These are phyloP conservation scores for Heritiera fomes DNA, from an alignment of 345 rosid species.

Conservation along the genomic window DNA sequence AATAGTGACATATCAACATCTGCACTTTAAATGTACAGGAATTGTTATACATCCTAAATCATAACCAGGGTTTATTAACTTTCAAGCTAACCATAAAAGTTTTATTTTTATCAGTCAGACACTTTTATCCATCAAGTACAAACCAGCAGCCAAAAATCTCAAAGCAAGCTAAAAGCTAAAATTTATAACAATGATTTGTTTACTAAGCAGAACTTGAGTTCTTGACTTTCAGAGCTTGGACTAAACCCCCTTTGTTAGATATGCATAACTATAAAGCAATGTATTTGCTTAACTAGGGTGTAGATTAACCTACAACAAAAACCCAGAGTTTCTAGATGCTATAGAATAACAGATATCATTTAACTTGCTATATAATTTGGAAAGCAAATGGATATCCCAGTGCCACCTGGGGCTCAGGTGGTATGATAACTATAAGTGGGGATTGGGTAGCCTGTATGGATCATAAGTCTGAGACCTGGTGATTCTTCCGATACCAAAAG, in stretches of 20 bases:
- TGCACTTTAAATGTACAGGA: neutral
- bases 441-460: neutral
- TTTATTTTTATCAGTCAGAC: neutral
- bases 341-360: neutral
- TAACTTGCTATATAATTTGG: constrained; percentile 5
- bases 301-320: neutral
- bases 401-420: neutral
- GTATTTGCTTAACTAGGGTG: constrained; percentile 5
- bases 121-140: neutral
- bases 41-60: constrained; percentile 3
- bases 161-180: neutral
- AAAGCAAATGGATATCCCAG: constrained; percentile 1
- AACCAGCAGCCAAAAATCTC: neutral
- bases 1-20: constrained; percentile 2
- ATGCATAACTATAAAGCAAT: neutral
- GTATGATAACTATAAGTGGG: neutral
- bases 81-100: neutral
- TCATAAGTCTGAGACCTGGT: neutral
- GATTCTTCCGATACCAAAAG: neutral
- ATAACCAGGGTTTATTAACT: constrained; percentile 3
- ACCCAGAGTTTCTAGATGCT: neutral
- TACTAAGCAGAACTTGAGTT: neutral
- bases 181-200: neutral
- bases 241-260: neutral
- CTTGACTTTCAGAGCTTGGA: constrained; percentile 2